Evolutionary conservation across 2,329 filamentous ascomycete species (phyloP), one percentile per base, ranked within the genome.

Genomic region (Exophiala dermatitidis): DNA sequence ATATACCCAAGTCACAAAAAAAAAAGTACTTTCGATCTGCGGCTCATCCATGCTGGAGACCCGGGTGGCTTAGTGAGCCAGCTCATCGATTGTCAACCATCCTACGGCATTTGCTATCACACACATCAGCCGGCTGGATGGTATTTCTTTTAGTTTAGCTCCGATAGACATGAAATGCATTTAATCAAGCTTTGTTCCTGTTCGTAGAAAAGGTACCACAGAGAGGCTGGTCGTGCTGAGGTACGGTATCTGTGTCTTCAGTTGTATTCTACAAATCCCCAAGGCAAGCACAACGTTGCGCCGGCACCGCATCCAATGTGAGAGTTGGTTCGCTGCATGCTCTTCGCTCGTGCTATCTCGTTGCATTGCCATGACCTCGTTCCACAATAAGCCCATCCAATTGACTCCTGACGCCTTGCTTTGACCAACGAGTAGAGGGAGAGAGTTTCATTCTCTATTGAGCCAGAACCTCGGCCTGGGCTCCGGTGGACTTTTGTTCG

Each of bases 381-480:
- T 36, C 40, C 19, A 44, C 40, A 40, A 41, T 34, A 29, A 41
- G 40, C 36, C 32, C 10, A 12, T 43, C 29, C n/a, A 31, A 30
- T 43, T 33, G 30, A 52, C 49, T 40, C 49, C 41, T 32, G 49
- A 46, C 49, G 33, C 49, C 49, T 46, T 45, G 49, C 49, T 46
- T 32, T 46, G 5, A 46, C 34, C 31, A 46, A 52, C 12, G 33
- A 38, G 30, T 30, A 26, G 42, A 31, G 30, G 19, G 19, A 19
- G 19, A 19, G 19, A 19, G 19, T 19, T 38, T 9, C 29, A 9
- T 9, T 46, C 40, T 42, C 53, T 60, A 76, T 63, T 76, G 74
- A 42, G 73, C 74, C 73, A 75, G 75, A 29, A 74, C 66, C 56
- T 75, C 72, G 5, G 67, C 62, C 50, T 72, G 66, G 7, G 57